Evolutionary conservation across 306 rosid species (phyloP).

Genomic region (Acacia melanoxylon): DNA sequence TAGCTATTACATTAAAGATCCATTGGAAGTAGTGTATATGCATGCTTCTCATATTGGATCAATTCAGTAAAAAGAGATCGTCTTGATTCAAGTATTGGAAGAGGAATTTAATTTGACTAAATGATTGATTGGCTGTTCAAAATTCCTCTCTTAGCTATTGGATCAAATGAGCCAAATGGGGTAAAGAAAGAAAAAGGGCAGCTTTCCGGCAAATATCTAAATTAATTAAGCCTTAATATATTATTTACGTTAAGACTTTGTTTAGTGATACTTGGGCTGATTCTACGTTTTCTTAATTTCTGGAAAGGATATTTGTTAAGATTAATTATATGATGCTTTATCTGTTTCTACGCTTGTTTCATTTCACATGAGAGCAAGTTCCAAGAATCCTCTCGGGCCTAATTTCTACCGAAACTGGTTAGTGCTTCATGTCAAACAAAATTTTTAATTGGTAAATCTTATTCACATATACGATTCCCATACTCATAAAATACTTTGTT

Average conservation of each 20-base stretch:
- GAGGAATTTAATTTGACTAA: no score
- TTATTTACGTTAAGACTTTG: background rate
- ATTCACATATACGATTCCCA: background rate
- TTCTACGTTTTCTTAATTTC: background rate
- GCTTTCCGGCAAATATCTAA: background rate
- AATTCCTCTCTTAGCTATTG: background rate
- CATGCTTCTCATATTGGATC: no score
- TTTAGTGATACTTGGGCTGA: background rate
- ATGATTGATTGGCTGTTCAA: no score
- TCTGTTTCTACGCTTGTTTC: no score
- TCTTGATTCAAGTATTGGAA: no score
- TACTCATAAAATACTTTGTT: background rate
- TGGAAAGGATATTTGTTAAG: no score
- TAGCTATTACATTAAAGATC: no score
- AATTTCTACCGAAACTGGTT: background rate
- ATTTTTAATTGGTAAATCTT: background rate
- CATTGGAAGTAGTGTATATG: no score
- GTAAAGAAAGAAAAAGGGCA: background rate
- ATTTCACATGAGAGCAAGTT: background rate
- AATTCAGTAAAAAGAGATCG: no score
- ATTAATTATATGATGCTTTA: no score
- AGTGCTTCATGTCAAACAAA: background rate
- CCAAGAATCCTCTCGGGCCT: background rate
- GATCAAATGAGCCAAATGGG: background rate
- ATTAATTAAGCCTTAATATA: no score